A percentile compares a stretch with the other conserved stretches of the same genome.
phyloP scores from a whole-genome alignment of 2,329 filamentous ascomycete species.

The Penicillium polonicum region DNA sequence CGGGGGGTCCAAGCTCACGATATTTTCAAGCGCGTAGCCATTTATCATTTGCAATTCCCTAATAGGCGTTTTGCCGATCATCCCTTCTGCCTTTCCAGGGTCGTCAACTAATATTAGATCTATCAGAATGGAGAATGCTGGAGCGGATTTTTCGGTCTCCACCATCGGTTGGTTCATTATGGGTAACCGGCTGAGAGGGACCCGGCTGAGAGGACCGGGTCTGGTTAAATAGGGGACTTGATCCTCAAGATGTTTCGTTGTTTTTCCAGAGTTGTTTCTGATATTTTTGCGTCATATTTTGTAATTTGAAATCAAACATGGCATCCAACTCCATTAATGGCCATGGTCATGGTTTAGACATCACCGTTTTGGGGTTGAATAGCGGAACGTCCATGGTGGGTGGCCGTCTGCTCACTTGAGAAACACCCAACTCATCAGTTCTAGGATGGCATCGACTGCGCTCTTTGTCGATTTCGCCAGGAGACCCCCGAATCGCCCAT shows the following conservation, averaged over 20 bases:
- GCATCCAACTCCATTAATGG: slow-evolving; percentile 13
- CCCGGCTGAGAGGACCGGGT: not conserved
- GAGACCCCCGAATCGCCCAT: slow-evolving; percentile 52
- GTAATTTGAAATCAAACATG: slow-evolving; percentile 9
- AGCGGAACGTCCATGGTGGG: slow-evolving; percentile 53
- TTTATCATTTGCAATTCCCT: slow-evolving; percentile 9
- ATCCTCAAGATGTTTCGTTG: not conserved
- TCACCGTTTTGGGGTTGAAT: slow-evolving; percentile 57
- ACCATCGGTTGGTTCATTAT: not conserved
- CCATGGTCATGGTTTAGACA: slow-evolving; percentile 41
- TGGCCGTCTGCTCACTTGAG: not conserved
- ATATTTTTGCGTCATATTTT: not conserved
- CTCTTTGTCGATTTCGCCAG: slow-evolving; percentile 57
- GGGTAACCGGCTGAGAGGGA: not conserved
- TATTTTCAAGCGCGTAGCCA: slow-evolving; percentile 21
- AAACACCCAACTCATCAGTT: not conserved
- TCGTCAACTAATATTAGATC: not conserved
- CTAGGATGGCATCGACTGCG: slow-evolving; percentile 57
- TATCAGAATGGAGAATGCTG: not conserved
- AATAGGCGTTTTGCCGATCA: slow-evolving; percentile 22
- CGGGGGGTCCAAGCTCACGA: not conserved
- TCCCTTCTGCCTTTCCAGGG: slow-evolving; percentile 4
- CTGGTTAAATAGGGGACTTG: slow-evolving; percentile 4
- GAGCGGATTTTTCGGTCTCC: slow-evolving; percentile 2
- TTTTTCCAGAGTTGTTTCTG: not conserved